These are phyloP conservation scores for Rhynchospora breviuscula DNA, from an alignment of 176 grass and related monocot species.

Conservation along the genomic window DNA sequence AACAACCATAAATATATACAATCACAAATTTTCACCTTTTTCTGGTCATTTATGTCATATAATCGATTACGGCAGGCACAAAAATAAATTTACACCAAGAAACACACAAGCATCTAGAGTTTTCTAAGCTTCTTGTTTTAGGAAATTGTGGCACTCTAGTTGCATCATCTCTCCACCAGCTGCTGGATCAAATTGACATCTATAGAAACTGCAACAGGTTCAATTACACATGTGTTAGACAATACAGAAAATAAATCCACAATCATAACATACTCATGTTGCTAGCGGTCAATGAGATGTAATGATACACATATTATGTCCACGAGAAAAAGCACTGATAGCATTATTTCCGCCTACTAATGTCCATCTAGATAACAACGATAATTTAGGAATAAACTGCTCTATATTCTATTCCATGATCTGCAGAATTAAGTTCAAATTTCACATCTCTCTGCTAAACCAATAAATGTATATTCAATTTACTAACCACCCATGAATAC, in stretches of 20 bases:
- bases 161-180: slow-evolving; percentile 54
- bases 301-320: neutral
- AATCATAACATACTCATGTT: neutral
- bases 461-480: neutral
- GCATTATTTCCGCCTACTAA: neutral
- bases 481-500: neutral
- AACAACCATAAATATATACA: slow-evolving; percentile 24
- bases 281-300: neutral
- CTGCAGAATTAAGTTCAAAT: neutral
- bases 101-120: neutral
- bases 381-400: neutral
- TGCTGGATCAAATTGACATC: slow-evolving; percentile 57
- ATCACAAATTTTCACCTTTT: slow-evolving; percentile 12
- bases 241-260: neutral
- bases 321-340: neutral
- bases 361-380: neutral
- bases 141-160: slow-evolving; percentile 42
- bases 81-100: slow-evolving; percentile 28
- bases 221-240: neutral
- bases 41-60: neutral
- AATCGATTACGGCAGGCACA: neutral
- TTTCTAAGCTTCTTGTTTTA: slow-evolving; percentile 35
- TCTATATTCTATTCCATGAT: neutral
- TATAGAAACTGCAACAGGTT: slow-evolving; percentile 63
- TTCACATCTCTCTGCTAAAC: neutral